These are phyloP conservation scores for Phaeodactylum tricornutum DNA, from an alignment of 108 stramenopile species.

Conservation along the genomic window DNA sequence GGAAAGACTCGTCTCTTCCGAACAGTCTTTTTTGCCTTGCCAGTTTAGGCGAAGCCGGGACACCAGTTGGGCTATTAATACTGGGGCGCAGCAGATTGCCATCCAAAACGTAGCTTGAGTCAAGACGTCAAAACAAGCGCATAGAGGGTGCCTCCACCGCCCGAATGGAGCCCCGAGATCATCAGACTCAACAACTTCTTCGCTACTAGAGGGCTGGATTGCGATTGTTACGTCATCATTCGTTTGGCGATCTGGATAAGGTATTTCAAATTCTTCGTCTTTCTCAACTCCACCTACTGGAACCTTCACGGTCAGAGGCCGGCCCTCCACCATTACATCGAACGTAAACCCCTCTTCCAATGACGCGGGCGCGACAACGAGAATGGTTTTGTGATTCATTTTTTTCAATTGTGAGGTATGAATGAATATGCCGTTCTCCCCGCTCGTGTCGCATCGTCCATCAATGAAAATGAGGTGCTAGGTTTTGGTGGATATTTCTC, in stretches of 20 bases:
- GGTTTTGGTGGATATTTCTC: too few relatives aligned
- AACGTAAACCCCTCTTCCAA: constrained; percentile 46
- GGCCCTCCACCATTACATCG: constrained; percentile 35
- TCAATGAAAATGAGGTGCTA: too few relatives aligned
- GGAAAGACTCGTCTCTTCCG: constrained; percentile 31
- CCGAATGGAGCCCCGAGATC: constrained; percentile 25
- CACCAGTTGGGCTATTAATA: constrained; percentile 45
- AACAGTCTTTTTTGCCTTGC: constrained; percentile 16
- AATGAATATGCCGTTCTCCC: too few relatives aligned
- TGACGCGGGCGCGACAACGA: constrained; percentile 48
- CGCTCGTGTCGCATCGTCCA: too few relatives aligned
- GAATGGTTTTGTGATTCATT: constrained; percentile 1
- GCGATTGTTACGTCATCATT: background rate
- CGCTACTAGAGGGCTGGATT: background rate
- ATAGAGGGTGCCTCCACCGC: constrained; percentile 30
- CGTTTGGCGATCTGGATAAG: constrained; percentile 6
- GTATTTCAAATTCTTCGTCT: constrained; percentile 44
- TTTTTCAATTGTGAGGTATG: background rate
- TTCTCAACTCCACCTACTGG: constrained; percentile 47
- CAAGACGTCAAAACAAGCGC: constrained; percentile 41
- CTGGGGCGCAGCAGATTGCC: constrained; percentile 28
- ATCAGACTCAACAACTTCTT: constrained; percentile 5
- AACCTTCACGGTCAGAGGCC: constrained; percentile 37
- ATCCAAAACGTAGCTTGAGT: constrained; percentile 60
- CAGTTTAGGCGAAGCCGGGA: constrained; percentile 40